phyloP scores from a whole-genome alignment of 148 eudicot species.

The Beta vulgaris region DNA sequence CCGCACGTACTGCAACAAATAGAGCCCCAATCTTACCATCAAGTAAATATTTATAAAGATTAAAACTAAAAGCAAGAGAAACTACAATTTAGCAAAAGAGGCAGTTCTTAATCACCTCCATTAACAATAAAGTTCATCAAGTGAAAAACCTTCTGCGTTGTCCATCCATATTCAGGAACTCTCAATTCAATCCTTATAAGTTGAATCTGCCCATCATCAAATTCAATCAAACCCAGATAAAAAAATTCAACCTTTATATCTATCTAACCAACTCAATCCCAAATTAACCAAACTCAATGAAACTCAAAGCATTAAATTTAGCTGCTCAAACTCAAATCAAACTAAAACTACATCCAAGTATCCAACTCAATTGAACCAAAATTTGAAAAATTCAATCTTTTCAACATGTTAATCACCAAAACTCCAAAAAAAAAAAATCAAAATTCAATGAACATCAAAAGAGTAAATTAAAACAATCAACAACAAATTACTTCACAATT shows the following conservation, averaged over 20 bases:
- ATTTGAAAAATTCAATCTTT: not conserved
- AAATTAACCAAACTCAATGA: not conserved
- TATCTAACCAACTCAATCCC: not conserved
- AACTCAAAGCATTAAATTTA: not conserved
- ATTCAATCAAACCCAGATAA: conserved; percentile 11
- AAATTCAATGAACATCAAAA: not conserved
- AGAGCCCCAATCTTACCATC: conserved; percentile 13
- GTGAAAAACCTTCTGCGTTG: conserved; percentile 40
- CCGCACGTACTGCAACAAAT: conserved; percentile 68
- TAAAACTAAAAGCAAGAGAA: not conserved
- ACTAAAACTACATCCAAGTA: not conserved
- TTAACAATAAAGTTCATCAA: conserved; percentile 40
- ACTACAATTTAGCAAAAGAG: not conserved
- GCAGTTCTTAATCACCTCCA: conserved; percentile 32
- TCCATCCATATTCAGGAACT: conserved; percentile 42
- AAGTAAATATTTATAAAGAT: not conserved
- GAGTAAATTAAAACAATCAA: not conserved
- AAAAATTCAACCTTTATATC: not conserved
- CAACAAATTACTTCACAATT: not conserved
- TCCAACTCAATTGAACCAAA: too few relatives aligned
- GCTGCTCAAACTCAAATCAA: conserved; percentile 10
- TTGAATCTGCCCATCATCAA: conserved; percentile 33
- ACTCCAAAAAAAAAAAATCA: not conserved
- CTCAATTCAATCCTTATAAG: conserved; percentile 35
- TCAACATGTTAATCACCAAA: not conserved